Evolutionary conservation across 441 rosid genomes (phyloP), one percentile per base, ranked within the genome.

Genomic region (Populus hybrid): DNA sequence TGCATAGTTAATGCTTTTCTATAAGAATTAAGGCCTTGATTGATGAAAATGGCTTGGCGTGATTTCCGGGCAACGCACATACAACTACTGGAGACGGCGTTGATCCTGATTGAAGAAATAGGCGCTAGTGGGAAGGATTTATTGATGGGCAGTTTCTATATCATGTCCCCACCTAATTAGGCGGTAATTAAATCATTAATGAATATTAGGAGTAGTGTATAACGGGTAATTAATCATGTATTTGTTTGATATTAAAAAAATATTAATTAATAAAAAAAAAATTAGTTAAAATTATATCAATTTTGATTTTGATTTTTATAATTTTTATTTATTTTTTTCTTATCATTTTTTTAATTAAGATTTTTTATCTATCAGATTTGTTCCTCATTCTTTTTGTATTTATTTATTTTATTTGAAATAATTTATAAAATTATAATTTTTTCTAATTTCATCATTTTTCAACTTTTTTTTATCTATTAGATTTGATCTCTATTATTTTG

Each of bases 21-120:
- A 6, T 33, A n/a, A 53, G 53, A 72, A 29, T 66, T 4, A 28
- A 33, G 65, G 26, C 26, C 36, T 9, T 0, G 8, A n/a, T 5
- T 38, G 64, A 29, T 68, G 71, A 68, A 33, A 68, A 36, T 63
- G 14, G 20, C 23, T 28, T 20, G 1, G 72, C 83, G 83, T 80
- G 83, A 80, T 76, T 80, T 24, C 10, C 83, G 83, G 83, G 73
- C 14, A 29, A 9, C 2, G 82, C 9, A 29, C 20, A 29, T 14
- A 33, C 68, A 71, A 66, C 74, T 68, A 31, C 71, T 68, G 38
- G 10, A 33, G 42, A 20, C 65, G 10, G 65, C 65, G 21, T 21
- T 4, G 28, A 61, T 9, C 6, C 65, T 61, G 11, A 61, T 21
- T 21, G 65, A 61, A 24, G 65, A 61, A 21, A 21, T 4, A 21